Base-by-base conservation (phyloP, 805 yeast genomes). In the Saccharomycopsis sp. region DNA sequence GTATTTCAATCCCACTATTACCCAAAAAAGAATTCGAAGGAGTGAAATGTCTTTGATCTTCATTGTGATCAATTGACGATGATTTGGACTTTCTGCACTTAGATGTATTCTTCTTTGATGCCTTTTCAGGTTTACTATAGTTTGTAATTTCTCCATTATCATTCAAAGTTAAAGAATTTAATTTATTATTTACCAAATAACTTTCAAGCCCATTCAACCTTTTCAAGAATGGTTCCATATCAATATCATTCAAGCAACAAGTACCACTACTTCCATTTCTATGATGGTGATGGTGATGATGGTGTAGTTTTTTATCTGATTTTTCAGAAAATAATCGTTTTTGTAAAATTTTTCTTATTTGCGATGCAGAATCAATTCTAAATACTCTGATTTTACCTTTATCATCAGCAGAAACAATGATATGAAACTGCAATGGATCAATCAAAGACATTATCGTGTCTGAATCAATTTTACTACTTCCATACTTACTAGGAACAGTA, bases 331-430 rank as follows among this genome's bases (percentile, higher is more conserved):
- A 40, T 26, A 45, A 45, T 25, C 53, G 50, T 5, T 39, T 44
- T n/a, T 63, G 47, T 1, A 66, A 50, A 3, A 51, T 44, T 37
- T 64, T 64, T 41, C 79, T 52, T 12, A 64, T 58, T 9, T 53
- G 51, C 38, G 72, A 64, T 0, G 92, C 80, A 40, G 79, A 67
- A 56, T 87, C 96, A 42, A 84, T 79, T 52, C 96, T 66, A 55
- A 82, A 83, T 0, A 87, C 81, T 34, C 92, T 60, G 23, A 87
- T 81, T 2, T 68, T 49, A 0, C 96, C 96, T 18, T 64, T 59
- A 41, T 72, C 72, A 57, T 87, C 96, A 0, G 89, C 75, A 1
- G 92, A 78, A 2, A 87, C 77, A 13, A 86, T 72, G 33, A 86
- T 77, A 0, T 59, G 41, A 25, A 31, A 37, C n/a, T 37, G 25